Conservation (phyloP, 495 filamentous ascomycete genomes). For the Annulohypoxylon maeteangense region DNA sequence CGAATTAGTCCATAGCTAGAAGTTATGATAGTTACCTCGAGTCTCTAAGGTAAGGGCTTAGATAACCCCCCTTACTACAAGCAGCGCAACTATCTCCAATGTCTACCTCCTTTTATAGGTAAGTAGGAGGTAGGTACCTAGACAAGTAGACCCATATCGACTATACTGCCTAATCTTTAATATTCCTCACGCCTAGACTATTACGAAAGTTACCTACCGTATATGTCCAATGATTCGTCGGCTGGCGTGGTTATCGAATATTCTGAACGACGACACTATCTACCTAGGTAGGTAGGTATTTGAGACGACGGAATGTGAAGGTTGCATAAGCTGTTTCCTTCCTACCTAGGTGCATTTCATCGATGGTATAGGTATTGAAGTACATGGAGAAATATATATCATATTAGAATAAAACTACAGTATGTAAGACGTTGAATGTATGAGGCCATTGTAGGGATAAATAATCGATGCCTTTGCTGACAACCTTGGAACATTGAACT, state of each 20-base stretch:
- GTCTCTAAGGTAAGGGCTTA: too few relatives aligned
- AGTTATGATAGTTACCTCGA: too few relatives aligned
- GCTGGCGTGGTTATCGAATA: neutral
- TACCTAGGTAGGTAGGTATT: neutral
- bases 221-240: neutral
- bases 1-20: too few relatives aligned
- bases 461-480: constrained; percentile 4
- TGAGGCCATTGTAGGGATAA: neutral
- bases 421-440: too few relatives aligned
- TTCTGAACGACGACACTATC: neutral
- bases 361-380: neutral
- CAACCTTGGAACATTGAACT: too few relatives aligned
- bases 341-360: neutral
- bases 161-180: constrained; percentile 9
- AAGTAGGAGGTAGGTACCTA: too few relatives aligned
- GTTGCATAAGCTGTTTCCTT: neutral
- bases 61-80: too few relatives aligned
- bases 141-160: neutral
- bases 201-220: neutral
- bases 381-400: too few relatives aligned
- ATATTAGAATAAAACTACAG: too few relatives aligned
- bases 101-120: constrained; percentile 22
- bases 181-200: neutral
- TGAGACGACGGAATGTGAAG: too few relatives aligned
- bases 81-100: neutral